Base-by-base conservation (phyloP, 805 yeast species). In the Candida xyloterini region DNA sequence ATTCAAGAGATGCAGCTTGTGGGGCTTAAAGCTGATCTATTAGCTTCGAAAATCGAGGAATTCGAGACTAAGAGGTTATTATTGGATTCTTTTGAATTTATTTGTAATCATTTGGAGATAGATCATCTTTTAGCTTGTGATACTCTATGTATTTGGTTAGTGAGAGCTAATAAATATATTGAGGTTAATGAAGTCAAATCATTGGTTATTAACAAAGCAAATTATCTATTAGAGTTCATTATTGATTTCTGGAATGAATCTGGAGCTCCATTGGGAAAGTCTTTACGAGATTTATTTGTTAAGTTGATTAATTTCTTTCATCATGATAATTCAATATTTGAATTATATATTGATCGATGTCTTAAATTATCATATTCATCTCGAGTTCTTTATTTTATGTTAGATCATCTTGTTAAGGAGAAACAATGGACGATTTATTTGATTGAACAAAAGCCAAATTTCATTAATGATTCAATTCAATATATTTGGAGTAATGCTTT, bases 201-300 rank as follows among this genome's bases (percentile, higher is more conserved):
- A n/a, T 27, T 38, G 10, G 42, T 38, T 7, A n/a, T 23, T 10
- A 11, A 13, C 13, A 38, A 27, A 27, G 21, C 36, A 4, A 32
- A 31, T 9, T 33, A 41, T 18, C 39, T 79, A 1, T 76, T 76
- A 51, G 66, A 66, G 16, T 83, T 74, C 56, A 70, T 83, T 10
- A 61, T 81, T 27, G 89, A 80, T 48, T 79, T 75, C 56, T 80
- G 89, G 79, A 78, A 76, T 38, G 85, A 81, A 35, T 74, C 85
- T 1, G 80, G 83, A 4, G 78, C 84, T 2, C 80, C 95, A 0
- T 58, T 85, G 20, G 78, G 82, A 5, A 85, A 83, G 53, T 81
- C 95, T 0, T 57, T 86, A 37, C 73, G 69, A 39, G 84, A 78
- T 23, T 53, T 88, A 32, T 73, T 87, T 33, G 38, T 57, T 2